Evolutionary conservation across 495 filamentous ascomycete genomes (phyloP), one percentile per base, ranked within the genome.

Genomic region (Talaromyces proteolyticus): DNA sequence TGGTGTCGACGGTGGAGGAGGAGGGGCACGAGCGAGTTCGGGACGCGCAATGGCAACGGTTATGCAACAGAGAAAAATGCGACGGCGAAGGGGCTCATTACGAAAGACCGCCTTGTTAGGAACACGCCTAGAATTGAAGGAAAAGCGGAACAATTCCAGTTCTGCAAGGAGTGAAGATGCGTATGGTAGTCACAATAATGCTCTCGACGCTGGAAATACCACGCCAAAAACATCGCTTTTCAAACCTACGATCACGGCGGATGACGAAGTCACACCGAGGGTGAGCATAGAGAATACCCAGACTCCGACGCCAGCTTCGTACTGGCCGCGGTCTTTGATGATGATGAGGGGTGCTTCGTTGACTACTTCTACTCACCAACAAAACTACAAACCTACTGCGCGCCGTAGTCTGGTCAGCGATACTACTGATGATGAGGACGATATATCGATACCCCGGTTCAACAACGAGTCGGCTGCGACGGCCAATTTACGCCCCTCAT

Each of bases 341-440:
- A 47, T 47, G 29, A 29, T 21, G 18, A 19, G 26, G n/a, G 44
- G 12, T 3, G 23, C 18, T 45, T 23, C 26, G n/a, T 37, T 29
- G 18, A 47, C 44, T 1, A 22, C 37, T 0, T 24, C n/a, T 26
- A n/a, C 18, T 47, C 49, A 25, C 44, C 49, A 18, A 19, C 19
- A 34, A 23, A 52, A 22, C 49, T 56, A 61, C 14, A 49, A 45
- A 53, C 53, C 54, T 57, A 53, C 39, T 54, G 60, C 57, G 61
- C 71, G 41, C 78, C 75, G 25, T 36, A 19, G 44, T 3, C 44
- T 46, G 12, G n/a, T 25, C 7, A 36, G 47, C 18, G 36, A 49
- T 25, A 90, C 85, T 6, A 91, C 87, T 7, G 87, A 91, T 57
- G 88, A 92, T 51, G 88, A 94, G 44, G 89, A 94, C 42, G 65